These are phyloP conservation scores for Naganishia sp. DNA, from an alignment of 1,284 basidiomycete species.

Conservation along the genomic window DNA sequence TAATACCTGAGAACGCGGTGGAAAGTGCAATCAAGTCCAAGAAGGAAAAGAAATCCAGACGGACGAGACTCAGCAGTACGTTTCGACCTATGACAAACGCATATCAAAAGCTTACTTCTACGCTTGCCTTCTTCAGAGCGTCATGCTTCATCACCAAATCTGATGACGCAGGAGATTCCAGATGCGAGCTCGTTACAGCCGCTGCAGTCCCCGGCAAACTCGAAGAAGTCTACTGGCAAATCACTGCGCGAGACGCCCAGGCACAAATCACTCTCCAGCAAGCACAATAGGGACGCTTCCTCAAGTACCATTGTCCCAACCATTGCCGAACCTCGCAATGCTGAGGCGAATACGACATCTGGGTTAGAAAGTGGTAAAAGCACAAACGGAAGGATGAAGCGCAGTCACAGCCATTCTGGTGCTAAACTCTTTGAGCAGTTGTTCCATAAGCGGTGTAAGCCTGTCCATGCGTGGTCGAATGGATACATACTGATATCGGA, in stretches of 20 bases:
- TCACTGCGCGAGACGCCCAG: neutral
- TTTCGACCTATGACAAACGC: neutral
- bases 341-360: slow-evolving; percentile 31
- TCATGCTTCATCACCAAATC: slow-evolving; percentile 15
- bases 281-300: slow-evolving; percentile 13
- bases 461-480: neutral
- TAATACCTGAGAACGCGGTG: neutral
- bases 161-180: slow-evolving; percentile 2
- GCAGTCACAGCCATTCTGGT: slow-evolving; percentile 28
- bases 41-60: slow-evolving; percentile 35
- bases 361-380: neutral
- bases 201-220: slow-evolving; percentile 2
- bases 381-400: slow-evolving; percentile 12
- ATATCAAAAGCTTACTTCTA: slow-evolving; percentile 21
- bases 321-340: slow-evolving; percentile 14
- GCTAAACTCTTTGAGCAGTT: slow-evolving; percentile 30
- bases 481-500: neutral
- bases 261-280: slow-evolving; percentile 1
- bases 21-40: slow-evolving; percentile 36
- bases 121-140: neutral
- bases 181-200: neutral
- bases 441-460: slow-evolving; percentile 32
- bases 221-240: slow-evolving; percentile 30
- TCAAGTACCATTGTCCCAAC: slow-evolving; percentile 14
- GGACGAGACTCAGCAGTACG: slow-evolving; percentile 26